Evolutionary conservation across 2,329 filamentous ascomycete species (phyloP).

Genomic region (Gliomastix tumulicola): DNA sequence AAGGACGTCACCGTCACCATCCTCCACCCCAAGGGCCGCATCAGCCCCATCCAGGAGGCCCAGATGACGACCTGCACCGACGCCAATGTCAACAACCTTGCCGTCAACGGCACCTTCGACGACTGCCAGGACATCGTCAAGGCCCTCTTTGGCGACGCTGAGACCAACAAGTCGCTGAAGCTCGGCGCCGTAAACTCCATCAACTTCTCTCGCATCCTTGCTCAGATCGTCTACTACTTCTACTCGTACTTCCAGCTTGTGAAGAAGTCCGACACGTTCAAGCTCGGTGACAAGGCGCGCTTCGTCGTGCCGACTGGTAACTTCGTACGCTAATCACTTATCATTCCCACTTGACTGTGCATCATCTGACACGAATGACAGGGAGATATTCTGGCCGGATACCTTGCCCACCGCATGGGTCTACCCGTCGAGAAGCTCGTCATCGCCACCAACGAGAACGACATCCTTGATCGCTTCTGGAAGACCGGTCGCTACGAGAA

Average conservation of each 20-base stretch:
- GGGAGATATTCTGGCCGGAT: constrained; percentile 86
- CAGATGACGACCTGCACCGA: constrained; percentile 97
- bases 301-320: constrained; percentile 94
- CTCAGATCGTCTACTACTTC: constrained; percentile 97
- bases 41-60: constrained; percentile 87
- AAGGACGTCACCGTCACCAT: constrained; percentile 97
- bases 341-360: too few relatives aligned
- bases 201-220: constrained; percentile 91
- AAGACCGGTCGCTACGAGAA: constrained; percentile 86
- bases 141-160: constrained; percentile 77
- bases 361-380: too few relatives aligned
- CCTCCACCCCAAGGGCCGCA: constrained; percentile 82
- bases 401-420: constrained; percentile 87
- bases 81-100: constrained; percentile 85
- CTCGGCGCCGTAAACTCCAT: constrained; percentile 95
- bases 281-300: constrained; percentile 62
- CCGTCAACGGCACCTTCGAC: constrained; percentile 87
- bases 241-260: constrained; percentile 82
- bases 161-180: constrained; percentile 74
- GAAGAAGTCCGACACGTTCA: constrained; percentile 49
- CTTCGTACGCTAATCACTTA: constrained; percentile 57
- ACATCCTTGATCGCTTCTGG: constrained; percentile 95
- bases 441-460: constrained; percentile 94
- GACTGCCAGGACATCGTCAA: constrained; percentile 98
- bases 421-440: constrained; percentile 83